These are phyloP conservation scores for Solanum hybrid DNA, from an alignment of 305 asterid species.

Conservation along the genomic window DNA sequence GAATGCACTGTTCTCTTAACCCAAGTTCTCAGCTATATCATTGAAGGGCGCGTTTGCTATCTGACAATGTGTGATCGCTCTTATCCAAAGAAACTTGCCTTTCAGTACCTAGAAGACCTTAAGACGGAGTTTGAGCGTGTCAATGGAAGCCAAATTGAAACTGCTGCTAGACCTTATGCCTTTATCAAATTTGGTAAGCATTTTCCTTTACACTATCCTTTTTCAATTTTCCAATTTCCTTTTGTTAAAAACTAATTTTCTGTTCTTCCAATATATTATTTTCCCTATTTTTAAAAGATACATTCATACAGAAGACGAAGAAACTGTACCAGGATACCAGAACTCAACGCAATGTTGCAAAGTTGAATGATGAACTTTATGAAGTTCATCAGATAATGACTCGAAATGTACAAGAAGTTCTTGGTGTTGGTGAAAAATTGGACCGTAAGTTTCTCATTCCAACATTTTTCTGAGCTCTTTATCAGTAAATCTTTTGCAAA, in stretches of 20 bases:
- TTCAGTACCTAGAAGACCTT: slow-evolving; percentile 90
- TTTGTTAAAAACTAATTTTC: background rate
- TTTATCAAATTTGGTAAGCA: slow-evolving; percentile 82
- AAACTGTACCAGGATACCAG: slow-evolving; percentile 58
- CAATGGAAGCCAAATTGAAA: slow-evolving; percentile 80
- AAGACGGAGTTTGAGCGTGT: slow-evolving; percentile 86
- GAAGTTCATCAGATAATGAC: slow-evolving; percentile 99
- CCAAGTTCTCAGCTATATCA: slow-evolving; percentile 53
- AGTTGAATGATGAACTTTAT: slow-evolving; percentile 93
- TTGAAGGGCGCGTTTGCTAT: slow-evolving; percentile 70
- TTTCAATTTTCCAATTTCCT: background rate
- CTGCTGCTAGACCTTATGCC: slow-evolving; percentile 98
- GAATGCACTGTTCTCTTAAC: slow-evolving; percentile 30
- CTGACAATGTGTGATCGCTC: slow-evolving; percentile 92
- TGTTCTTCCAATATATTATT: slow-evolving; percentile 6
- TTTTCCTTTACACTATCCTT: slow-evolving; percentile 1
- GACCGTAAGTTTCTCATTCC: slow-evolving; percentile 61
- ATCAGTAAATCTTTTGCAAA: background rate
- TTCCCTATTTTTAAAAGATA: slow-evolving; percentile 43
- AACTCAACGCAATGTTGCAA: slow-evolving; percentile 79
- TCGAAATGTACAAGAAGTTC: slow-evolving; percentile 96
- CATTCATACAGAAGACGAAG: slow-evolving; percentile 88
- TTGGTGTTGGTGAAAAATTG: slow-evolving; percentile 96
- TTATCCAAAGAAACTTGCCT: slow-evolving; percentile 92
- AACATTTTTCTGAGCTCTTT: background rate